phyloP scores from a whole-genome alignment of 148 eudicot genomes.

The Arctostaphylos glauca region DNA sequence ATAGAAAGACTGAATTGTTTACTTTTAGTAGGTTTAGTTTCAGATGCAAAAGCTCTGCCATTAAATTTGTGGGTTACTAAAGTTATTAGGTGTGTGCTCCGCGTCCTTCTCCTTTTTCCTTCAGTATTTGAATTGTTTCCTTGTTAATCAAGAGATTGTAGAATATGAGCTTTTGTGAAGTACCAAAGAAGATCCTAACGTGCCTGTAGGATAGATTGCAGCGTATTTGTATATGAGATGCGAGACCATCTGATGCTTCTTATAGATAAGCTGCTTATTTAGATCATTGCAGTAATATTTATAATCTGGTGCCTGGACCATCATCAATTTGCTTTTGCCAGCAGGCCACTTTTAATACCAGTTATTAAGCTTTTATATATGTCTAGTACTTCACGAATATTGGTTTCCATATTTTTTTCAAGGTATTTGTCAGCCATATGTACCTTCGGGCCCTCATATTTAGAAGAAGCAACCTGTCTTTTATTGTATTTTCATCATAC shows the following conservation, averaged over 20 bases:
- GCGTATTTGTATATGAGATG: neutral
- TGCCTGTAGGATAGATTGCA: neutral
- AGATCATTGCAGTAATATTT: neutral
- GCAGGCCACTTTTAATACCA: neutral
- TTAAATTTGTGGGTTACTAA: neutral
- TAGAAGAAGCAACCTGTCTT: neutral
- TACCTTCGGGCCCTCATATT: neutral
- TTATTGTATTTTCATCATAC: neutral
- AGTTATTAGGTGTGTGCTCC: neutral
- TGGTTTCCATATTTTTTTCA: neutral
- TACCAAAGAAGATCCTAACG: neutral
- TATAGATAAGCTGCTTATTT: constrained; percentile 1
- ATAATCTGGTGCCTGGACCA: neutral
- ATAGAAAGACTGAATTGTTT: neutral
- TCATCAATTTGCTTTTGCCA: neutral
- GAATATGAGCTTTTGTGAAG: neutral
- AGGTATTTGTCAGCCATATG: neutral
- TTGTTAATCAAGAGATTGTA: neutral
- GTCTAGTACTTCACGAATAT: neutral
- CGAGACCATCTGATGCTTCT: constrained; percentile 5
- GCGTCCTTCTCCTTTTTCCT: neutral
- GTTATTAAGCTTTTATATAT: neutral
- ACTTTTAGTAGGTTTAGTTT: neutral
- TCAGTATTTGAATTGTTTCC: neutral
- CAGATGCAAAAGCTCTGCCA: neutral